phyloP scores from a whole-genome alignment of 257 asterid genomes.

The Solanum sejunctum region DNA sequence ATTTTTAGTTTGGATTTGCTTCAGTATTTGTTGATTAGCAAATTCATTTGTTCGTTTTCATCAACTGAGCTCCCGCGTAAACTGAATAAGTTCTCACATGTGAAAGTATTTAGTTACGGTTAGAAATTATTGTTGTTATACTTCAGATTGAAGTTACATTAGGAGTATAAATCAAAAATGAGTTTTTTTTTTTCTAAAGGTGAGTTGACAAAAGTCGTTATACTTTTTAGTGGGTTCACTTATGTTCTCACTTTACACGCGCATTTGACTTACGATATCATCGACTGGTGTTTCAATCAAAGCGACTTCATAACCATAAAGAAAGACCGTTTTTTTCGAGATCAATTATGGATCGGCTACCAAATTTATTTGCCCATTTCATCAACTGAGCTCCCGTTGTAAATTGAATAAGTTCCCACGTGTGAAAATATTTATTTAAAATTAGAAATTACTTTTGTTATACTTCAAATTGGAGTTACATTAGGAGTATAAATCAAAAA shows the following conservation, averaged over 20 bases:
- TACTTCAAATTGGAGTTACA: no score
- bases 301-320: background rate
- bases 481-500: no score
- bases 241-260: background rate
- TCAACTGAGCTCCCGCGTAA: background rate
- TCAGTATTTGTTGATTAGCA: accelerated
- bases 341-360: background rate
- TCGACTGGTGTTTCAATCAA: background rate
- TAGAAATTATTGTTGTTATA: background rate
- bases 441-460: background rate
- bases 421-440: background rate
- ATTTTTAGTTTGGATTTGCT: background rate
- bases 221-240: background rate
- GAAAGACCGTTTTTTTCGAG: background rate
- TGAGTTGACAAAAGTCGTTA: background rate
- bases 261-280: background rate
- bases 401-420: background rate
- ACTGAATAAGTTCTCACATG: background rate
- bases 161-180: no score
- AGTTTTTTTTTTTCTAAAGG: no score
- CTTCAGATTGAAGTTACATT: no score
- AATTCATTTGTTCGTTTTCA: background rate
- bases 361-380: background rate
- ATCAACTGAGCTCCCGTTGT: background rate
- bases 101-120: background rate